Evolutionary conservation across 2,329 filamentous ascomycete species (phyloP).

Genomic region (Gliomastix tumulicola): DNA sequence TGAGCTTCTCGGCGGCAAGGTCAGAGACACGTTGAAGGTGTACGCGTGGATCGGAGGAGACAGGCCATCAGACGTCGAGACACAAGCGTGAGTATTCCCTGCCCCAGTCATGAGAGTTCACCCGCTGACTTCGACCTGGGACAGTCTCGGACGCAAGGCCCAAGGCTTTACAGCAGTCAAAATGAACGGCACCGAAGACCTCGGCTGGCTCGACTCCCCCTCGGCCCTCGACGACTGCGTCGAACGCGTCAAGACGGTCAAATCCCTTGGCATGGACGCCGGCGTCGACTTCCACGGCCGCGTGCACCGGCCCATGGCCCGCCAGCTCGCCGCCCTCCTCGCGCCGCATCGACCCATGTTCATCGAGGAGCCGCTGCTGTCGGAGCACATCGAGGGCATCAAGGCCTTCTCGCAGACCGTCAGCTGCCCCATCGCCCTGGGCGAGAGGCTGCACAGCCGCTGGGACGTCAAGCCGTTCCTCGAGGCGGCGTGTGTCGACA

Average conservation of each 20-base stretch:
- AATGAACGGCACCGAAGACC: slow-evolving; percentile 74
- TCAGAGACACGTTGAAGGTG: slow-evolving; percentile 62
- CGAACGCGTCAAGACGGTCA: slow-evolving; percentile 62
- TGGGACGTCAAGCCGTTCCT: slow-evolving; percentile 72
- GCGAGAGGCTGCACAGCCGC: slow-evolving; percentile 63
- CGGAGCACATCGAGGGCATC: slow-evolving; percentile 60
- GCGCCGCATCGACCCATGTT: slow-evolving; percentile 67
- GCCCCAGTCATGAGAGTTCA: slow-evolving; percentile 1
- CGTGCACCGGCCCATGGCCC: slow-evolving; percentile 74
- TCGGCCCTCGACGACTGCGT: slow-evolving; percentile 54
- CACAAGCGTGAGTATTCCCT: slow-evolving; percentile 48
- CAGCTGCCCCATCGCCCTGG: slow-evolving; percentile 61
- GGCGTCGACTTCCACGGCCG: slow-evolving; percentile 75
- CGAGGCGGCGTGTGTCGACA: slow-evolving; percentile 60
- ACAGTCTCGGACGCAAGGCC: slow-evolving; percentile 45
- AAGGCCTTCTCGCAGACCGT: slow-evolving; percentile 35
- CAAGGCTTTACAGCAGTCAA: slow-evolving; percentile 65
- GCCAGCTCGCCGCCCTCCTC: slow-evolving; percentile 61
- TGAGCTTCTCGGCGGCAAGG: slow-evolving; percentile 67
- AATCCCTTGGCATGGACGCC: slow-evolving; percentile 62
- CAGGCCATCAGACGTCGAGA: slow-evolving; percentile 58
- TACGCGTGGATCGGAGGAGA: slow-evolving; percentile 78
- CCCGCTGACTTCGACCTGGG: no score
- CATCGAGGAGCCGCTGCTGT: slow-evolving; percentile 67
- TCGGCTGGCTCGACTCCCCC: slow-evolving; percentile 72